Base-by-base conservation (phyloP, 2,329 filamentous ascomycete genomes). In the Fusarium sp. region DNA sequence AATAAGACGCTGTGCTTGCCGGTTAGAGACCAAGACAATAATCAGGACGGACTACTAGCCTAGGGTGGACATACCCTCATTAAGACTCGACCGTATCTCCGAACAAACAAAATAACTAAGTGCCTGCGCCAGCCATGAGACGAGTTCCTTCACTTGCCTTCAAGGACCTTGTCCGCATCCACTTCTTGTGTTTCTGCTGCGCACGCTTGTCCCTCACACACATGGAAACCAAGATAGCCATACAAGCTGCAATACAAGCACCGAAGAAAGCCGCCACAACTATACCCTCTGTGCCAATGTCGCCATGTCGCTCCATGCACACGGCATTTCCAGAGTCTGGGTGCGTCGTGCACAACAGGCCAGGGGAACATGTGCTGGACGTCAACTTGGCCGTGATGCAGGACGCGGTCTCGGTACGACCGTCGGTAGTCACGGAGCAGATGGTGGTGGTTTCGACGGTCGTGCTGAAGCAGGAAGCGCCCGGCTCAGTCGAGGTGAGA, bases 381-480 rank as follows among this genome's bases (percentile, higher is more conserved):
- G 56, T 61, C 39, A 61, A 46, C 9, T 15, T 48, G 31, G 42
- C 49, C 4, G 57, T 56, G 14, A 50, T 56, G 36, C 57, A 61
- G 0, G 57, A 31, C 0, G 31, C 35, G 8, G 56, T 56, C 17
- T 61, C 31, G 27, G 57, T 61, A 3, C 19, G 50, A 10, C 56
- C 56, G 19, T 14, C 50, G 7, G 56, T 61, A 2, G 57, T 61
- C 8, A 56, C 45, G 10, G 46, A 44, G 27, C 57, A 61, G 2
- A 61, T 39, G 1, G 60, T 52, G 3, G 19, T 61, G n/a, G 56
- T 61, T 13, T 41, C 25, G 6, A 60, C 41, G 0, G 50, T 55
- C 29, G 57, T 61, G 32, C 56, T 61, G 32, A 56, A 56, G 31
- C 57, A 61, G 1, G 57, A 61, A 3, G 44, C 57, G 3, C 57